These are phyloP conservation scores for Phytopythium mirpurense DNA, from an alignment of 352 stramenopile genomes.

Conservation along the genomic window DNA sequence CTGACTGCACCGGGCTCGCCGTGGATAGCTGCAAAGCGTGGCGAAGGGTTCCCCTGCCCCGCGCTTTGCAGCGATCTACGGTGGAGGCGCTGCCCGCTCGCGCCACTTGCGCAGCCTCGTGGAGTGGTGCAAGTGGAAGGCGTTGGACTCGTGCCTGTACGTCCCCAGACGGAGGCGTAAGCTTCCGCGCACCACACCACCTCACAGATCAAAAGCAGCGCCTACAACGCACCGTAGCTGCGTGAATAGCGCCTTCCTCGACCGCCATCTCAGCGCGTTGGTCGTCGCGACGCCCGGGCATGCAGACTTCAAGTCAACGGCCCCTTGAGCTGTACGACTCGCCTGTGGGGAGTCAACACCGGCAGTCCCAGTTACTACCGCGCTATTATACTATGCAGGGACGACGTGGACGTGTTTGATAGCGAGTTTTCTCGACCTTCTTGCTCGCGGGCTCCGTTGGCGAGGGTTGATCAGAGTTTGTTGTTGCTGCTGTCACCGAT, in stretches of 20 bases:
- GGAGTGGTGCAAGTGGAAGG: background rate
- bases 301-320: background rate
- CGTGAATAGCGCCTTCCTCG: background rate
- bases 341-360: no score
- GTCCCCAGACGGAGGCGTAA: no score
- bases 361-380: no score
- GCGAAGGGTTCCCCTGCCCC: background rate
- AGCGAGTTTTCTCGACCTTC: background rate
- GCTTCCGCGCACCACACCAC: no score
- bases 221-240: background rate
- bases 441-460: background rate
- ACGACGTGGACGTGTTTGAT: no score
- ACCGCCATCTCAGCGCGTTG: background rate
- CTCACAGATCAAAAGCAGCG: no score
- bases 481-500: background rate
- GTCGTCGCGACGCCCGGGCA: background rate
- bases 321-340: background rate
- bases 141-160: background rate
- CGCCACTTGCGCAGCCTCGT: background rate
- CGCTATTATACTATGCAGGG: no score
- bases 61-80: background rate
- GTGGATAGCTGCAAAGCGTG: background rate
- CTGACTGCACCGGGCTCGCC: background rate
- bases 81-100: background rate
- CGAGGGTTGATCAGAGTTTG: background rate